Conservation (phyloP, 2,329 filamentous ascomycete genomes). For the Colletotrichum somersetense region DNA sequence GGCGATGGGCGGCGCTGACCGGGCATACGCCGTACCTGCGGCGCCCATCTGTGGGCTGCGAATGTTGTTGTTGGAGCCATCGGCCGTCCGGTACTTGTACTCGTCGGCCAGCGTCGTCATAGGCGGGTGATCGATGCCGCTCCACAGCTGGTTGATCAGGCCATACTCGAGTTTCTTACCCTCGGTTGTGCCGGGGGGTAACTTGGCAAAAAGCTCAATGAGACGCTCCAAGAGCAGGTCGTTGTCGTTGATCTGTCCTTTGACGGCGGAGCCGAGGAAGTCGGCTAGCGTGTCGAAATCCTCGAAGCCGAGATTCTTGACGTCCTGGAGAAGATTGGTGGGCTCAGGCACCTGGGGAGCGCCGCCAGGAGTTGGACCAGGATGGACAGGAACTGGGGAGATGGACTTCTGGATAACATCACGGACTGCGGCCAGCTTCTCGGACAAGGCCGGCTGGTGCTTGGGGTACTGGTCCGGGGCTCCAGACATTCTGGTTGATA, state of each 20-base stretch:
- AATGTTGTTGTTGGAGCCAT: conserved; percentile 44
- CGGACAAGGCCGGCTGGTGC: conserved; percentile 30
- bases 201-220: conserved; percentile 42
- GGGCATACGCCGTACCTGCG: conserved; percentile 42
- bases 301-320: conserved; percentile 42
- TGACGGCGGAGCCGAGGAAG: conserved; percentile 38
- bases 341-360: conserved; percentile 25
- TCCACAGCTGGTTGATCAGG: conserved; percentile 43
- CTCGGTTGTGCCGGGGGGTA: conserved; percentile 38
- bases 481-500: conserved; percentile 26
- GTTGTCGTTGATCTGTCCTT: conserved; percentile 40
- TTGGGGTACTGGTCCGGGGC: conserved; percentile 31
- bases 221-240: conserved; percentile 41
- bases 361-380: conserved; percentile 10
- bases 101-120: conserved; percentile 40
- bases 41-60: conserved; percentile 40
- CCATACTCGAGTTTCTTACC: conserved; percentile 40
- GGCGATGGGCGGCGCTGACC: conserved; percentile 37
- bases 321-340: conserved; percentile 36
- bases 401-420: conserved; percentile 31
- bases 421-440: conserved; percentile 35
- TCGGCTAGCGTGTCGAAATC: conserved; percentile 42
- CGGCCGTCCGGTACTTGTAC: conserved; percentile 43
- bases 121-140: conserved; percentile 43
- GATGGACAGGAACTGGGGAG: conserved; percentile 21